Evolutionary conservation across 257 asterid genomes (phyloP).

Genomic region (Anisodus acutangulus): DNA sequence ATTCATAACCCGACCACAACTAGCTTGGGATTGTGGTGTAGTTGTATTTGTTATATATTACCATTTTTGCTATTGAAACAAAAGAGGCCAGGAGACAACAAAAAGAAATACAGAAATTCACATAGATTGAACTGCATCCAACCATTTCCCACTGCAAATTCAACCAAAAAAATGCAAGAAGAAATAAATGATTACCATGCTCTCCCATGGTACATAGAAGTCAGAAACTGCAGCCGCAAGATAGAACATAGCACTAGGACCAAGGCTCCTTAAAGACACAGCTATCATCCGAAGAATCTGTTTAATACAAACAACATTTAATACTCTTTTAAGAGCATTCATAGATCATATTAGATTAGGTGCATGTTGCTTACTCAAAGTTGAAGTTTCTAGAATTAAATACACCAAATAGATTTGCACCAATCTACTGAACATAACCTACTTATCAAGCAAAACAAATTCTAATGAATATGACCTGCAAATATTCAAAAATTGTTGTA

Average conservation of each 20-base stretch:
- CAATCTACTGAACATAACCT: slow-evolving; percentile 13
- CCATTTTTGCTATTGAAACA: background rate
- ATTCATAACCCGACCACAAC: background rate
- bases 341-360: background rate
- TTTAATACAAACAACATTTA: slow-evolving; percentile 25
- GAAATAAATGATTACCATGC: slow-evolving; percentile 63
- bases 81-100: background rate
- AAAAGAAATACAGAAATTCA: background rate
- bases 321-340: slow-evolving; percentile 7
- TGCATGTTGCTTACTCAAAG: slow-evolving; percentile 8
- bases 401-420: slow-evolving; percentile 4
- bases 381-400: slow-evolving; percentile 13
- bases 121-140: background rate
- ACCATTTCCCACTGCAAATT: slow-evolving; percentile 4
- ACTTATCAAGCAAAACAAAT: background rate
- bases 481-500: slow-evolving; percentile 91
- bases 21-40: background rate
- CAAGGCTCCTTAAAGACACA: slow-evolving; percentile 60
- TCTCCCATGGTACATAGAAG: slow-evolving; percentile 96
- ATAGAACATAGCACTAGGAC: slow-evolving; percentile 74
- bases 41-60: background rate
- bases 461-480: slow-evolving; percentile 60
- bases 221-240: slow-evolving; percentile 99
- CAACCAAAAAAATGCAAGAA: background rate
- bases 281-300: slow-evolving; percentile 81